Evolutionary conservation across 306 rosid species (phyloP).

Genomic region (Casuarina equisetifolia): DNA sequence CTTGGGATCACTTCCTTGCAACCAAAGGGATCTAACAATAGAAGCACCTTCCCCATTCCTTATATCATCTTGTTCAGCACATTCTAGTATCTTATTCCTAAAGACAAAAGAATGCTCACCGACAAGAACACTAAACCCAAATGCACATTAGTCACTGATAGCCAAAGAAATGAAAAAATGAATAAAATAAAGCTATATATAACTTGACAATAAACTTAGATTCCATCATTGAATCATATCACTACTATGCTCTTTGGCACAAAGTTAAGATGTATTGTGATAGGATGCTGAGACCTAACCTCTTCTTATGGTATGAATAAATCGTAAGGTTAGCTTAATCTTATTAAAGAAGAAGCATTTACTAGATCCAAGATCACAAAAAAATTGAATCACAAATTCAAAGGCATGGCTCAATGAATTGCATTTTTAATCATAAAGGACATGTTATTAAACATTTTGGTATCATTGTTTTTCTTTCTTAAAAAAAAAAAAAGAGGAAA

Average conservation of each 20-base stretch:
- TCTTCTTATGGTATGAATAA: conserved; percentile 63
- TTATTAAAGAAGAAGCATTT: background rate
- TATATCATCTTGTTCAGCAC: conserved; percentile 54
- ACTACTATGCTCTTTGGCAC: conserved; percentile 66
- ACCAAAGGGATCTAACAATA: conserved; percentile 83
- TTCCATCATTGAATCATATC: conserved; percentile 54
- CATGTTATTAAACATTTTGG: background rate
- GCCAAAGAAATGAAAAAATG: conserved; percentile 22
- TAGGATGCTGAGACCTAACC: conserved; percentile 56
- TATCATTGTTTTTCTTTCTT: background rate
- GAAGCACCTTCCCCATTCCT: conserved; percentile 52
- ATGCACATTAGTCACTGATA: conserved; percentile 37
- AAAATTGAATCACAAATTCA: background rate
- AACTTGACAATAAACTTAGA: conserved; percentile 54
- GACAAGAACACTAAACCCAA: conserved; percentile 61
- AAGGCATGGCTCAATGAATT: conserved; percentile 8
- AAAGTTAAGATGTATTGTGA: conserved; percentile 50
- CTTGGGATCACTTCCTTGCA: conserved; percentile 73
- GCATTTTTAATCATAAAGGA: background rate
- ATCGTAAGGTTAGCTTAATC: background rate
- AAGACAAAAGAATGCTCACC: conserved; percentile 70
- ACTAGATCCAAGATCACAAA: background rate
- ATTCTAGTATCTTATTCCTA: conserved; percentile 50
- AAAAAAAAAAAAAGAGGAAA: background rate
- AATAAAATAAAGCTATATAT: conserved; percentile 11